These are phyloP conservation scores for Chaetothyriales sp. DNA, from an alignment of 2,329 filamentous ascomycete species.

Conservation along the genomic window DNA sequence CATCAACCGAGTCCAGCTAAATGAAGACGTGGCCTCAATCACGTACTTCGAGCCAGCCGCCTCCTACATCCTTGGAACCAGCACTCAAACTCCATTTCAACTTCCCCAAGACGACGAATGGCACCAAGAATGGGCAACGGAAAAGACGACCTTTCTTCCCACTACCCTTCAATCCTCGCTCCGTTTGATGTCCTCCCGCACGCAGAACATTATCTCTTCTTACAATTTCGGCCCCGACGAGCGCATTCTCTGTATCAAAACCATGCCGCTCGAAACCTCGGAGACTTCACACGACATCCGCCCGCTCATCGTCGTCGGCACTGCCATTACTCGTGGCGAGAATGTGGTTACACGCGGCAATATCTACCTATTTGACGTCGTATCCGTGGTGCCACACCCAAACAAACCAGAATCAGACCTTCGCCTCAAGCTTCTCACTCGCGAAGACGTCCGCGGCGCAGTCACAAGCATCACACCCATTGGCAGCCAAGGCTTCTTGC, in stretches of 20 bases:
- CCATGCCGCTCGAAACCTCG: slow-evolving; percentile 74
- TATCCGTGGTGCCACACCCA: slow-evolving; percentile 80
- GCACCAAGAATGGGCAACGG: slow-evolving; percentile 65
- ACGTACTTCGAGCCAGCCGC: slow-evolving; percentile 63
- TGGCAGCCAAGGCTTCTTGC: slow-evolving; percentile 74
- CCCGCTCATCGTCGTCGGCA: slow-evolving; percentile 71
- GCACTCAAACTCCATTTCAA: slow-evolving; percentile 56
- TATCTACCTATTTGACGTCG: slow-evolving; percentile 83
- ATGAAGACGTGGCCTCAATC: slow-evolving; percentile 56
- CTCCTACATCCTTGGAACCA: slow-evolving; percentile 65
- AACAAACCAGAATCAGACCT: slow-evolving; percentile 72
- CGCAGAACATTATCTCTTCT: slow-evolving; percentile 65
- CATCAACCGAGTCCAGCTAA: slow-evolving; percentile 56
- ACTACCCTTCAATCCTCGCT: slow-evolving; percentile 57
- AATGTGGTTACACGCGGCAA: slow-evolving; percentile 75
- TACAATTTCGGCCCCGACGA: slow-evolving; percentile 62
- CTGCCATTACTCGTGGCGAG: slow-evolving; percentile 74
- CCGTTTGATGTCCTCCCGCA: slow-evolving; percentile 64
- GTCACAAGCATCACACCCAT: slow-evolving; percentile 77
- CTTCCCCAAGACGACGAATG: slow-evolving; percentile 76
- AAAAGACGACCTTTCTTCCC: slow-evolving; percentile 46
- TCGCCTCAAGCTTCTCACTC: slow-evolving; percentile 70
- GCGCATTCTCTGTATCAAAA: slow-evolving; percentile 66
- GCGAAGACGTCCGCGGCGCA: slow-evolving; percentile 83
- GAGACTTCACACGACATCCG: slow-evolving; percentile 79